Evolutionary conservation across 306 rosid genomes (phyloP).

Genomic region (Cicer pinnatifidum): DNA sequence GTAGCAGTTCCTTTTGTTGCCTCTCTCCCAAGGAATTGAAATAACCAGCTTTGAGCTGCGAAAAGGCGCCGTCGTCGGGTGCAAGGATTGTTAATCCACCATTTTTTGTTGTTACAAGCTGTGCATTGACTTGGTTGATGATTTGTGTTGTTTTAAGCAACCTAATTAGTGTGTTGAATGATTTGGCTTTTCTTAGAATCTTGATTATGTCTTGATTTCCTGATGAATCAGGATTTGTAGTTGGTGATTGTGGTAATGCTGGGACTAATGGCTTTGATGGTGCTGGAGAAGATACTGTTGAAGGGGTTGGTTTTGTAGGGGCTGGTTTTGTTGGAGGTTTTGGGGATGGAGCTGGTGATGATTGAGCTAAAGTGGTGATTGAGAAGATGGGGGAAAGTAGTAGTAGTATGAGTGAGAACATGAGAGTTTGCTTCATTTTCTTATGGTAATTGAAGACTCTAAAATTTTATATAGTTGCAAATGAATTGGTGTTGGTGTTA

Average conservation of each 20-base stretch:
- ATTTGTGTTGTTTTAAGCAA: conserved; percentile 67
- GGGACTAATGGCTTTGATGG: conserved; percentile 53
- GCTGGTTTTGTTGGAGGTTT: conserved; percentile 43
- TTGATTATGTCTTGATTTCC: conserved; percentile 55
- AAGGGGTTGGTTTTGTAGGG: conserved; percentile 49
- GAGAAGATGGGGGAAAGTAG: conserved; percentile 35
- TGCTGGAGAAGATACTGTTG: conserved; percentile 43
- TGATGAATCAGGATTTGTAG: conserved; percentile 33
- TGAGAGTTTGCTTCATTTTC: conserved; percentile 45
- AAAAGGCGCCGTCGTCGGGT: conserved; percentile 62
- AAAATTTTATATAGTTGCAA: background rate
- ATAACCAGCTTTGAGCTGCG: conserved; percentile 61
- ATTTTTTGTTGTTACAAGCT: conserved; percentile 54
- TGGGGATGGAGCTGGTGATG: conserved; percentile 56
- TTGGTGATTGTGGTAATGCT: conserved; percentile 46
- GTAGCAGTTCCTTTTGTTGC: conserved; percentile 59
- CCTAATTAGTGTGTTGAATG: conserved; percentile 59
- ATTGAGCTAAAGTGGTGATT: conserved; percentile 46
- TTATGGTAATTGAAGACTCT: background rate
- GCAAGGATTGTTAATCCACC: conserved; percentile 63
- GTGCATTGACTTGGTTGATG: conserved; percentile 57
- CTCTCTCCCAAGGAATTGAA: conserved; percentile 58
- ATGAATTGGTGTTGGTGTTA: background rate
- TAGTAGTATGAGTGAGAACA: conserved; percentile 44
- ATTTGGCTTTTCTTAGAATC: conserved; percentile 63